phyloP scores from a whole-genome alignment of 495 filamentous ascomycete species.

The Aspergillus mulundensis region DNA sequence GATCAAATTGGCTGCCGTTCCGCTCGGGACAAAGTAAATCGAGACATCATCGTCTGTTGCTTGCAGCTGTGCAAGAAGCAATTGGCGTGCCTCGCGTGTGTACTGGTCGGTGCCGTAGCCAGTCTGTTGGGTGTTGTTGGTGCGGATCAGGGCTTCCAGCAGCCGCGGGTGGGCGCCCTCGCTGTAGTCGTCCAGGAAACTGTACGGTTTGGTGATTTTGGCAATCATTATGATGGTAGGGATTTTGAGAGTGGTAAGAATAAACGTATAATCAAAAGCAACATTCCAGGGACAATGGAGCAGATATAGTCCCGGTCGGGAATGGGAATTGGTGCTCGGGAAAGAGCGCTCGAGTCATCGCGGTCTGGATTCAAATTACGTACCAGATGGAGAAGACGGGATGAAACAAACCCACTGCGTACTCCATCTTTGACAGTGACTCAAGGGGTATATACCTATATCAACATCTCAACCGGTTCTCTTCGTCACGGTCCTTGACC shows the following conservation, averaged over 20 bases:
- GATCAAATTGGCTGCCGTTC: constrained; percentile 43
- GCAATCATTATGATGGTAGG: constrained; percentile 16
- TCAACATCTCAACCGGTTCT: no score
- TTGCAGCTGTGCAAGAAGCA: constrained; percentile 29
- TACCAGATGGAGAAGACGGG: background rate
- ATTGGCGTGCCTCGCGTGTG: constrained; percentile 26
- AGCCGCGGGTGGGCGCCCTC: constrained; percentile 44
- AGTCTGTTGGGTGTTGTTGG: constrained; percentile 37
- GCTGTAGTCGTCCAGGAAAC: constrained; percentile 45
- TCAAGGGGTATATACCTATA: no score
- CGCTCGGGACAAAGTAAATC: constrained; percentile 44
- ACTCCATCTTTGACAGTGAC: no score
- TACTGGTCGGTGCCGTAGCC: constrained; percentile 40
- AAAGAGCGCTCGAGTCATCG: constrained; percentile 1
- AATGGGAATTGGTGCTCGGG: background rate
- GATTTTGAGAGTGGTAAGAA: no score
- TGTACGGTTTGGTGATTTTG: constrained; percentile 27
- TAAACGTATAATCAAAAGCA: no score
- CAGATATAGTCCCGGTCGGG: background rate
- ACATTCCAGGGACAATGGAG: no score
- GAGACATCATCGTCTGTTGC: constrained; percentile 35
- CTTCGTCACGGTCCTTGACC: no score
- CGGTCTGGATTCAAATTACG: background rate
- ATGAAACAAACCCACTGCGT: no score
- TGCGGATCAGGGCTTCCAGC: constrained; percentile 36